Conservation (phyloP, 1,284 basidiomycete species). For the Irpex rosettiformis region DNA sequence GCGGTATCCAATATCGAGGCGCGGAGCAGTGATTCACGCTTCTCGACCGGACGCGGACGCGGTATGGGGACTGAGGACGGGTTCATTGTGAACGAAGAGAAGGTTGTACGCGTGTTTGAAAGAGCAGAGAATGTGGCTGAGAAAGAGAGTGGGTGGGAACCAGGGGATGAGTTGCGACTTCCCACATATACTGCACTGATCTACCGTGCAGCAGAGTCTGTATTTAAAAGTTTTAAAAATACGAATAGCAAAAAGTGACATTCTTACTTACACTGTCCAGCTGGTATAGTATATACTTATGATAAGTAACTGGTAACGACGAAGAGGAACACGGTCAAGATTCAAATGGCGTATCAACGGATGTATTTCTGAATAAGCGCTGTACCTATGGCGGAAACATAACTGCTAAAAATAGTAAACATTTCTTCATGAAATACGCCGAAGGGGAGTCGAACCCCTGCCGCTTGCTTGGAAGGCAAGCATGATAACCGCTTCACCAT, state of each 20-base stretch:
- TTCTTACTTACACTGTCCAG: no score
- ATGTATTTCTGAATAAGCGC: no score
- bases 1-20: slow-evolving; percentile 71
- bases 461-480: slow-evolving; percentile 86
- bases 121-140: neutral
- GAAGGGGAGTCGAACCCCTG: slow-evolving; percentile 79
- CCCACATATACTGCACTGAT: neutral
- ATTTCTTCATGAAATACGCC: no score
- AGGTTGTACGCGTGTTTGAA: neutral
- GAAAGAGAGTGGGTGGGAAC: neutral
- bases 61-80: slow-evolving; percentile 1
- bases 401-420: no score
- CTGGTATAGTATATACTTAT: no score
- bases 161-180: neutral
- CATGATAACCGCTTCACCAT: slow-evolving; percentile 85
- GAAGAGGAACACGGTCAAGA: no score
- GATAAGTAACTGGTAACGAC: no score
- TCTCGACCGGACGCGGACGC: slow-evolving; percentile 19
- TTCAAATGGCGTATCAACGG: no score
- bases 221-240: no score
- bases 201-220: no score
- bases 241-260: no score
- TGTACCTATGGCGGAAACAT: no score
- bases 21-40: slow-evolving; percentile 54
- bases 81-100: neutral